Percentiles rank a stretch among this genome's conserved stretches.
Conservation (phyloP, 1,284 basidiomycete genomes). For the Abortiporus biennis region DNA sequence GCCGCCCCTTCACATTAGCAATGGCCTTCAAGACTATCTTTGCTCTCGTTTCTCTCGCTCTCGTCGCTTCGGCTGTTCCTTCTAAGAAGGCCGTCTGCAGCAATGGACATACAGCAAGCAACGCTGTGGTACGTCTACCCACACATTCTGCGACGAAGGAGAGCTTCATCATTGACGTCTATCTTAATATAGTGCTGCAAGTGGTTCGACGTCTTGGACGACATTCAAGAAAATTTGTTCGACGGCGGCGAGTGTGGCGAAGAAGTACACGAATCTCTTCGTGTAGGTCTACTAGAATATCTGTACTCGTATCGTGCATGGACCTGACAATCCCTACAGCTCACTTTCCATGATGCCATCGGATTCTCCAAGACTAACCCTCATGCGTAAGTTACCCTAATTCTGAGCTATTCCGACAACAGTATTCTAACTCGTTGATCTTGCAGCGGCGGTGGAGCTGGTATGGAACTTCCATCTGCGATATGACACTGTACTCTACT, state of each 20-base stretch:
- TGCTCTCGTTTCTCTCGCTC: conserved; percentile 1
- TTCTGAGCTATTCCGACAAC: no score
- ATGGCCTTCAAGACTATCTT: conserved; percentile 8
- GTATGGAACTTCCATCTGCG: no score
- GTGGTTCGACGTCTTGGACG: conserved; percentile 5
- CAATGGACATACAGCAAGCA: conserved; percentile 1
- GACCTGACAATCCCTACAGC: no score
- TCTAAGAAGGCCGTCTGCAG: neutral
- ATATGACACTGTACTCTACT: no score
- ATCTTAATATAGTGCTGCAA: conserved; percentile 4
- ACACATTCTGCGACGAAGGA: neutral
- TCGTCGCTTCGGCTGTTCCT: conserved; percentile 2
- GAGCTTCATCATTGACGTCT: neutral
- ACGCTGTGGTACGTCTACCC: conserved; percentile 5
- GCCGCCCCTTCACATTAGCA: no score
- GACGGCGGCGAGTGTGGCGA: conserved; percentile 1
- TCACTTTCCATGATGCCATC: conserved; percentile 7
- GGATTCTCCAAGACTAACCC: conserved; percentile 1
- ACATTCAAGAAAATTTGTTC: conserved; percentile 6
- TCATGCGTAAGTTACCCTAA: no score
- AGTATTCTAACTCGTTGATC: no score
- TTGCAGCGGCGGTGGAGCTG: no score
- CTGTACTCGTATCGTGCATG: no score
- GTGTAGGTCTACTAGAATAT: neutral
- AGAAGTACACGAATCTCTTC: neutral